Conservation (phyloP, 1,284 basidiomycete genomes). For the Tilletia walkeri region DNA sequence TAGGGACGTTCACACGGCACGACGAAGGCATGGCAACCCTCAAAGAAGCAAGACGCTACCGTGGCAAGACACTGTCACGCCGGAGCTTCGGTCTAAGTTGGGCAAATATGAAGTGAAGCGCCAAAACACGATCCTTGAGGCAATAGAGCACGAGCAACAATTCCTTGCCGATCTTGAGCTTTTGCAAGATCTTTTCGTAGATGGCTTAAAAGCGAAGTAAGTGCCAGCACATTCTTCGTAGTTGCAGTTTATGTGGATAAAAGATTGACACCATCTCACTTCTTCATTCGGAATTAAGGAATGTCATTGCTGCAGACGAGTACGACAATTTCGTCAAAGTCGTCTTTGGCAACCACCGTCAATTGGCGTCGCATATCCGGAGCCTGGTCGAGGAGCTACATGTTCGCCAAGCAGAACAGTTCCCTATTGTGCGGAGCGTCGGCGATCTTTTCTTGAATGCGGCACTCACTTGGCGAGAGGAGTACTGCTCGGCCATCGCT, state of each 20-base stretch:
- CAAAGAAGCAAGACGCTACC: slow-evolving; percentile 12
- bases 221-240: not conserved
- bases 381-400: slow-evolving; percentile 79
- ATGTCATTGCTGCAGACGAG: slow-evolving; percentile 20
- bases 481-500: slow-evolving; percentile 82
- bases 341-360: slow-evolving; percentile 82
- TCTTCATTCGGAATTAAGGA: not conserved
- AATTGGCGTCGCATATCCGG: slow-evolving; percentile 77
- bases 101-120: slow-evolving; percentile 72
- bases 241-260: not conserved
- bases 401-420: slow-evolving; percentile 82
- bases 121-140: slow-evolving; percentile 86
- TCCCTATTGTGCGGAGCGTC: slow-evolving; percentile 76
- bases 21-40: not conserved
- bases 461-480: slow-evolving; percentile 79
- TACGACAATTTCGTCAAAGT: slow-evolving; percentile 79
- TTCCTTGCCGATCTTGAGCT: slow-evolving; percentile 85
- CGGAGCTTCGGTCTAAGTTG: slow-evolving; percentile 13
- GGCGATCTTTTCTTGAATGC: slow-evolving; percentile 87
- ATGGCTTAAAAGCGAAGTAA: slow-evolving; percentile 28
- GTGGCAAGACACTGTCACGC: slow-evolving; percentile 14
- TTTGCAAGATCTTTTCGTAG: slow-evolving; percentile 62
- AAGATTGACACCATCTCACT: no score
- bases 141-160: slow-evolving; percentile 84
- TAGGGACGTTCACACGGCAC: not conserved